A percentile compares a stretch with the other conserved stretches of the same genome.
Evolutionary conservation across 1,284 basidiomycete genomes (phyloP).

Genomic region (Paramarasmius palmivorus): DNA sequence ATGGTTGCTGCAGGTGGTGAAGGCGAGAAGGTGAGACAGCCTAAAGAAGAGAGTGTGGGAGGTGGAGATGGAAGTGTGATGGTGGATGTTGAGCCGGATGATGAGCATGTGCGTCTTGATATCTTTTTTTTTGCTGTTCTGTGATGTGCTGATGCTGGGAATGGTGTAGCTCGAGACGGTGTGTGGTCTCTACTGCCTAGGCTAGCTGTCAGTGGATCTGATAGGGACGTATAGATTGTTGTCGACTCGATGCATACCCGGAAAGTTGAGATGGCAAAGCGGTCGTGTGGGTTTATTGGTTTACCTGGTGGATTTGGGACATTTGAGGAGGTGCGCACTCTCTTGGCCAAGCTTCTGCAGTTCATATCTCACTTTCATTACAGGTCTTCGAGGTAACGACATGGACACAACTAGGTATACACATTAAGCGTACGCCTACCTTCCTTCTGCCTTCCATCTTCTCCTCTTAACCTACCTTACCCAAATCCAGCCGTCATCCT

Average conservation of each 20-base stretch:
- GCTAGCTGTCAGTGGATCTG: not conserved
- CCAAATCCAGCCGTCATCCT: constrained; percentile 67
- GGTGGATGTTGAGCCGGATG: too few species aligned
- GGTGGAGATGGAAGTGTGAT: too few species aligned
- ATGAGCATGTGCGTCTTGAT: too few species aligned
- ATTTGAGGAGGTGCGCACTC: constrained; percentile 74
- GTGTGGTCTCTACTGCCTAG: too few species aligned
- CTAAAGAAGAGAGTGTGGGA: constrained; percentile 43
- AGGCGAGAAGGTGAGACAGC: constrained; percentile 48
- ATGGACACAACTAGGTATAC: constrained; percentile 91
- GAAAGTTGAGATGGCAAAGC: constrained; percentile 85
- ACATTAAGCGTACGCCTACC: constrained; percentile 69
- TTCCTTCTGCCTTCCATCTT: not conserved
- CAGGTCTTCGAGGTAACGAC: constrained; percentile 88
- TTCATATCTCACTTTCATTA: not conserved
- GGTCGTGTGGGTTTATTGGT: constrained; percentile 79
- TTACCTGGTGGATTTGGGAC: constrained; percentile 92
- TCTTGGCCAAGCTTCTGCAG: not conserved
- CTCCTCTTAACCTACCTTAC: not conserved
- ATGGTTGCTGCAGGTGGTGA: constrained; percentile 70
- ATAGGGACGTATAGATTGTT: constrained; percentile 47
- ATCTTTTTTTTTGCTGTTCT: too few species aligned
- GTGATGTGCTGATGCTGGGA: constrained; percentile 1
- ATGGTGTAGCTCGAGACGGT: constrained; percentile 51
- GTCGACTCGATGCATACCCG: constrained; percentile 92